Evolutionary conservation across 345 rosid species (phyloP).

Genomic region (Rhizophora apiculata): DNA sequence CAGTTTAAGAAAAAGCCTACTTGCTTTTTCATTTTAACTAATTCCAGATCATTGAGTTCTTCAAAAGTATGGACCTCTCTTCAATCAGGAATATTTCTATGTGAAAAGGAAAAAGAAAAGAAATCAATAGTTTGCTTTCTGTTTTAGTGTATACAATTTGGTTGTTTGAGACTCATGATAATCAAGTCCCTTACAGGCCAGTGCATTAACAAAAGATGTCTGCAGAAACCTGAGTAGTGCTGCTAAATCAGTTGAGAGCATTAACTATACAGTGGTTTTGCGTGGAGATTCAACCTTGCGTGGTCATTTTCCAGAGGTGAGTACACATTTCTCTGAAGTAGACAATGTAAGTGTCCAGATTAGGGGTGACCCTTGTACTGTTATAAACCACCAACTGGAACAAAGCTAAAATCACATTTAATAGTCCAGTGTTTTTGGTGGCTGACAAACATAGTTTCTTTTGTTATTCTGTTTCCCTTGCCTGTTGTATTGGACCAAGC

Average conservation of each 20-base stretch:
- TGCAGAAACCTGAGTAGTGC: constrained; percentile 67
- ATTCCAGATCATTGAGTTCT: constrained; percentile 85
- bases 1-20: constrained; percentile 64
- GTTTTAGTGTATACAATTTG: background rate
- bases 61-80: constrained; percentile 57
- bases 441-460: no score
- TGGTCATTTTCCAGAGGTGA: constrained; percentile 97
- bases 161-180: constrained; percentile 13
- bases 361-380: no score
- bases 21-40: constrained; percentile 91
- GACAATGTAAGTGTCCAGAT: background rate
- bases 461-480: no score
- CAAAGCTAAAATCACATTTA: no score
- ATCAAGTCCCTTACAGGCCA: constrained; percentile 51
- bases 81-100: constrained; percentile 5
- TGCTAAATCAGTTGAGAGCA: constrained; percentile 52
- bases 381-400: no score
- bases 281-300: constrained; percentile 97
- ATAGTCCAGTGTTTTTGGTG: no score
- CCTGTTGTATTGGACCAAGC: no score
- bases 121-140: background rate
- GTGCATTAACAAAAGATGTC: constrained; percentile 61
- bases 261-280: constrained; percentile 73
- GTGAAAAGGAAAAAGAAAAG: background rate
- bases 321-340: constrained; percentile 18